phyloP scores from a whole-genome alignment of 208 protist genomes.

The Crithidia thermophila region DNA sequence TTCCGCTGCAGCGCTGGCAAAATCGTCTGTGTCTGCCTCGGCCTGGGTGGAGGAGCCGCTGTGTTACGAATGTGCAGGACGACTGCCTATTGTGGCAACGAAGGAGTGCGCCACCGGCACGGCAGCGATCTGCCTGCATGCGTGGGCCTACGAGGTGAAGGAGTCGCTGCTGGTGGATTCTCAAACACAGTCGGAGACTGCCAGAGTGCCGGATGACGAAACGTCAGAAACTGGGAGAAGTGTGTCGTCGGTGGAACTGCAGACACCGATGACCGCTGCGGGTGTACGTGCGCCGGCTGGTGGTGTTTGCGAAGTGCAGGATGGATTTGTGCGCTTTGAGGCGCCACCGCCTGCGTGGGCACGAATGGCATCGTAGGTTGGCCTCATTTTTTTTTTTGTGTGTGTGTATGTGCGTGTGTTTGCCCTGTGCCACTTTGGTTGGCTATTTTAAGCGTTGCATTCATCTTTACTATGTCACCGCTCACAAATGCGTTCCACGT shows the following conservation, averaged over 20 bases:
- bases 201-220: neutral
- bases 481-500: too few species aligned
- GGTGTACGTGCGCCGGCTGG: neutral
- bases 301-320: neutral
- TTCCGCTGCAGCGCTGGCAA: too few species aligned
- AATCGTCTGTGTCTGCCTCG: neutral
- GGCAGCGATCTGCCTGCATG: slow-evolving; percentile 64
- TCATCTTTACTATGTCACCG: too few species aligned
- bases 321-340: slow-evolving; percentile 23
- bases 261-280: neutral
- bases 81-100: slow-evolving; percentile 55
- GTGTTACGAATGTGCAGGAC: slow-evolving; percentile 76
- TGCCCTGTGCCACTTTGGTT: neutral
- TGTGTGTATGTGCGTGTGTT: neutral
- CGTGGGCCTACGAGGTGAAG: slow-evolving; percentile 69
- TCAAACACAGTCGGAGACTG: neutral
- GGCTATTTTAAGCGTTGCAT: too few species aligned
- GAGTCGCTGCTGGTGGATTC: slow-evolving; percentile 27
- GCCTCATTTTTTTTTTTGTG: neutral
- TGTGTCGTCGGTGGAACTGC: neutral
- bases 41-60: slow-evolving; percentile 39
- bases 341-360: slow-evolving; percentile 26
- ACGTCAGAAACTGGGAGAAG: neutral
- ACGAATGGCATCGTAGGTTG: neutral
- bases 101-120: slow-evolving; percentile 32